Base-by-base conservation (phyloP, 306 rosid genomes). In the Prunus salicina region DNA sequence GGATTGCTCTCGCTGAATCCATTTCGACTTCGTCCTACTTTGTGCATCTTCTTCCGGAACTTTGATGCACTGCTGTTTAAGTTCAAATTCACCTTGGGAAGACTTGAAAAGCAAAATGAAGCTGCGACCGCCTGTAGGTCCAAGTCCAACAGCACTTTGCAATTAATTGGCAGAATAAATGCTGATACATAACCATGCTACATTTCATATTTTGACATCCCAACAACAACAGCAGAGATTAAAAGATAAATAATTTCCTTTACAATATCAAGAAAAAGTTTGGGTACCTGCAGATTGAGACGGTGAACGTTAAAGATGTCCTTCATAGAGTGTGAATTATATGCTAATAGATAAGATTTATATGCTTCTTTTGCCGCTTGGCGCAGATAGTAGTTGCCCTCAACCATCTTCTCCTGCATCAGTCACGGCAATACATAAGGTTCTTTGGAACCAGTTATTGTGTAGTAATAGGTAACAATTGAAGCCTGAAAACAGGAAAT, bases 261-360 rank as follows among this genome's bases (percentile, higher is more conserved):
- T 5, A 34, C 38, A 34, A 34, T 34, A 5, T 34, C 47, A 61
- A 82, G 25, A 8, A 64, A 34, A 34, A 34, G 8, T 34, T 0
- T 34, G n/a, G 64, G 72, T 75, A 92, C 97, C 98, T 83, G 97
- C 72, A 92, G 68, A 84, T 95, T 93, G 24, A 92, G 93, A 77
- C 85, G 88, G 72, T 95, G 97, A 68, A 92, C 96, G 14, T 95
- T 91, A 80, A 90, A 95, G 65, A 89, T 90, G 50, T 92, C 98
- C 80, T 92, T 95, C 97, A 90, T 95, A 15, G 97, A 87, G 82
- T 92, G 97, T 67, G 98, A 85, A 78, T 95, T 90, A 69, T 92
- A 95, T 50, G 97, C 90, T 81, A 89, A 82, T 56, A 92, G 49
- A 75, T 90, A 95, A 55, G 98, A 86, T 69, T 96, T 82, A 79